A percentile compares a stretch with the other conserved stretches of the same genome.
Conservation (phyloP, 495 filamentous ascomycete genomes). For the Staphylotrichum longicolle region DNA sequence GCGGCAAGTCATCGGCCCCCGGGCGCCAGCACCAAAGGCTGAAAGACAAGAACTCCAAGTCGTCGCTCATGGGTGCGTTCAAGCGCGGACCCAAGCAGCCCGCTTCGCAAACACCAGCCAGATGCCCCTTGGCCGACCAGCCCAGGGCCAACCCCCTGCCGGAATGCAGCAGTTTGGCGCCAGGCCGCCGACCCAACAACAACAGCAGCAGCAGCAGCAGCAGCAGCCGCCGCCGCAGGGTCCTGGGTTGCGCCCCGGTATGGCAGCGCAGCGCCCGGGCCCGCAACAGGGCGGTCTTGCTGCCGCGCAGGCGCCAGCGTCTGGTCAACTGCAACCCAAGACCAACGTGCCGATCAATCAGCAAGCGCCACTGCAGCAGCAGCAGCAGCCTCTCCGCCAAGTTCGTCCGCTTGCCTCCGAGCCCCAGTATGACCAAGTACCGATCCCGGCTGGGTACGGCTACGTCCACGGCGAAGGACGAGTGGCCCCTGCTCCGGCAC, state of each 20-base stretch:
- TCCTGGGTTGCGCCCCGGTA: constrained; percentile 10
- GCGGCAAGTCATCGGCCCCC: constrained; percentile 21
- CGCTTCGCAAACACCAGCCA: constrained; percentile 18
- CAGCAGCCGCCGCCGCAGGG: constrained; percentile 9
- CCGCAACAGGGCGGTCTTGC: constrained; percentile 8
- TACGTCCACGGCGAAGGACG: constrained; percentile 47
- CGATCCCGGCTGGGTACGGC: constrained; percentile 47
- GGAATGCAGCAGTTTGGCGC: background rate
- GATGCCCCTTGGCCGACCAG: constrained; percentile 18
- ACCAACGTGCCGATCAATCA: background rate
- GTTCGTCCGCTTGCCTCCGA: constrained; percentile 24
- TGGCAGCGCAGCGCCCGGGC: background rate
- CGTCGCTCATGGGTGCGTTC: constrained; percentile 36
- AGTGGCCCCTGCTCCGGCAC: constrained; percentile 36
- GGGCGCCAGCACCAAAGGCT: constrained; percentile 15
- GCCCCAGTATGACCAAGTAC: constrained; percentile 45
- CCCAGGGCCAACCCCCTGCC: constrained; percentile 15
- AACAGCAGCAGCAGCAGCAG: constrained; percentile 17
- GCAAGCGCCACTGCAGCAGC: constrained; percentile 8
- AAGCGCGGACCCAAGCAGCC: constrained; percentile 23
- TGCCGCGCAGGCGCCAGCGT: background rate
- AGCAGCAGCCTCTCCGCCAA: constrained; percentile 12
- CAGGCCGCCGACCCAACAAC: constrained; percentile 10
- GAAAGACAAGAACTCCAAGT: constrained; percentile 31
- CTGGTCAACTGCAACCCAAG: constrained; percentile 1